Evolutionary conservation across 345 rosid species (phyloP), one percentile per base, ranked within the genome.

Genomic region (Triadica sebifera): DNA sequence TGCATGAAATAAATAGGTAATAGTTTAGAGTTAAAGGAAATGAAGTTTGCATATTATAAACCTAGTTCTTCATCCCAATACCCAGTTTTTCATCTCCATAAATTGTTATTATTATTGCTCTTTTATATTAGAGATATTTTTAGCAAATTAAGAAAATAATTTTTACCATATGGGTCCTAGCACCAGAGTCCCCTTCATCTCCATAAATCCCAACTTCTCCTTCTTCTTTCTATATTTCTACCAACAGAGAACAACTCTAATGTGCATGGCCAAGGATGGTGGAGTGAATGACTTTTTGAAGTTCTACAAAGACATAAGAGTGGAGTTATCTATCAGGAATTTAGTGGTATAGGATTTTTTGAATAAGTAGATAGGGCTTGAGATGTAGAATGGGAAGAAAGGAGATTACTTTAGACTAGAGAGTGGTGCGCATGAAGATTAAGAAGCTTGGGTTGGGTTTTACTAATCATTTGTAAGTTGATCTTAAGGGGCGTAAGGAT

Each of bases 211-310:
- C n/a, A n/a, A n/a, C n/a, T n/a, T n/a, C n/a, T n/a, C n/a, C n/a
- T n/a, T n/a, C n/a, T n/a, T n/a, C n/a, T 87, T 87, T 76, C 74
- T 85, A 51, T 84, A 86, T 75, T 79, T 82, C 76, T 87, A 81
- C 77, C 91, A 79, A 63, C 91, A 84, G 39, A 92, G 84, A 66
- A 89, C 90, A 0, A 93, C 92, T 24, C 85, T 77, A 24, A 94
- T 90, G 81, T 94, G 98, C 83, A 88, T 94, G 49, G 98, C 96
- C 9, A 97, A 97, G 3, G 98, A 94, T 0, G 93, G 98, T 20
- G 98, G 98, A 15, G 93, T 91, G 71, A 93, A 88, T 3, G 95
- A 91, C 45, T 87, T 74, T 73, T 80, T 88, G 80, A 94, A 94
- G 75, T 89, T 79, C 74, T 95, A 70, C 62, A 72, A 86, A 3